Evolutionary conservation across 306 rosid genomes (phyloP).

Genomic region (Cucurbita pepo): DNA sequence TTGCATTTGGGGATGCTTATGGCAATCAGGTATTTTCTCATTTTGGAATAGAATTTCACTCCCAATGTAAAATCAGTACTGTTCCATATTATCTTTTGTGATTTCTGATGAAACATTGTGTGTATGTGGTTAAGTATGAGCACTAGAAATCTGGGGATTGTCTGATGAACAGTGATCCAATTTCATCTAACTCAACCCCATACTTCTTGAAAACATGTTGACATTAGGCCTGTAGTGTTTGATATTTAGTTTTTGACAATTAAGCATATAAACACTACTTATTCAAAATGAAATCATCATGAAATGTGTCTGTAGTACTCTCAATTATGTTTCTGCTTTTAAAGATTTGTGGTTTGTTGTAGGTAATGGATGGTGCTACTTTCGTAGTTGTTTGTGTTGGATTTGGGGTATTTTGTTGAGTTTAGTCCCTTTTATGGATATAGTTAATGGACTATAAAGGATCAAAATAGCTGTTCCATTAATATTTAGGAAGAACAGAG

Average conservation of each 20-base stretch:
- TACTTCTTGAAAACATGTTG: not conserved
- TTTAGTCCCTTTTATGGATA: not conserved
- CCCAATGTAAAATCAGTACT: not conserved
- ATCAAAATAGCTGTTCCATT: not conserved
- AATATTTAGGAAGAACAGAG: not conserved
- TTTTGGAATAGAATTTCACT: not conserved
- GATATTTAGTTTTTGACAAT: not conserved
- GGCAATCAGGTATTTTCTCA: constrained; percentile 58
- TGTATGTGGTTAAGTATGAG: not conserved
- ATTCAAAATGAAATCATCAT: no score
- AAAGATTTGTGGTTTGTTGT: not conserved
- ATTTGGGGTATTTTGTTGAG: not conserved
- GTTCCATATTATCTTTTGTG: not conserved
- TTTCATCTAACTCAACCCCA: not conserved
- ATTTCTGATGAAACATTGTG: not conserved
- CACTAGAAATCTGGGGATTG: not conserved
- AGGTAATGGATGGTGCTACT: not conserved
- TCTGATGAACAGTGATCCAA: not conserved
- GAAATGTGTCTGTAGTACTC: not conserved
- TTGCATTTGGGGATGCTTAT: constrained; percentile 69
- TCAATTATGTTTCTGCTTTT: not conserved
- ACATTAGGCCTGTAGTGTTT: not conserved
- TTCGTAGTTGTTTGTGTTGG: not conserved
- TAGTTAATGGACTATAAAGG: not conserved
- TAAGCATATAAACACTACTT: not conserved